Evolutionary conservation across 148 eudicot species (phyloP), one percentile per base, ranked within the genome.

Genomic region (Fagopyrum tataricum): DNA sequence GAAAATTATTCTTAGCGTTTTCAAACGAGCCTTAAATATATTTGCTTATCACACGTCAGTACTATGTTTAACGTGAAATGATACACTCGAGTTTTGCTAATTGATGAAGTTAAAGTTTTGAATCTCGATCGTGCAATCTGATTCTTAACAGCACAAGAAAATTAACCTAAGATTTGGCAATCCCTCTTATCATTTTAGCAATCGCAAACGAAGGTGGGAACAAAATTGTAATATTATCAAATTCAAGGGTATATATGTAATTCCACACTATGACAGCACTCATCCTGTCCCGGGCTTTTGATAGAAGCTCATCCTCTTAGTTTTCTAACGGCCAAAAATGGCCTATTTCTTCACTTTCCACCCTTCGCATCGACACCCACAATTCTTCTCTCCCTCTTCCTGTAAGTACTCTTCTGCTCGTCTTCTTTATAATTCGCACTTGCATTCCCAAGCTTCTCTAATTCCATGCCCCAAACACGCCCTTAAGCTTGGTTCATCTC

Each of bases 251-350:
- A 53, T 26, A 52, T 6, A 37, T 49, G 74, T 72, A 49, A 72
- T 48, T 52, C 4, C 12, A 53, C 7, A 10, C 24, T 26, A 23
- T 48, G 44, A 39, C 44, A 31, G 44, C 53, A 71, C 52, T 49
- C 5, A 7, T 53, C 64, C 39, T 72, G 58, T 37, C 59, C 74
- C 74, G 61, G 74, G 66, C 74, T 72, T 72, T 72, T 72, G 44
- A 31, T 37, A 49, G 53, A 72, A 23, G 18, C 76, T 74, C 76
- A 74, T 74, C 76, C 56, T 46, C 76, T 49, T 18, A 67, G 76
- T 40, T 70, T 18, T 7, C 31, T 71, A 84, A 90, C 85, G 87
- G 89, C 87, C 90, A 85, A 86, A 81, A 73, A 92, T 91, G 97
- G 89, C 87, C 84, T 79, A 75, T 74, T 71, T 81, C 83, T 73